Base-by-base conservation (phyloP, 352 stramenopile genomes). In the Saprolegnia diclina region DNA sequence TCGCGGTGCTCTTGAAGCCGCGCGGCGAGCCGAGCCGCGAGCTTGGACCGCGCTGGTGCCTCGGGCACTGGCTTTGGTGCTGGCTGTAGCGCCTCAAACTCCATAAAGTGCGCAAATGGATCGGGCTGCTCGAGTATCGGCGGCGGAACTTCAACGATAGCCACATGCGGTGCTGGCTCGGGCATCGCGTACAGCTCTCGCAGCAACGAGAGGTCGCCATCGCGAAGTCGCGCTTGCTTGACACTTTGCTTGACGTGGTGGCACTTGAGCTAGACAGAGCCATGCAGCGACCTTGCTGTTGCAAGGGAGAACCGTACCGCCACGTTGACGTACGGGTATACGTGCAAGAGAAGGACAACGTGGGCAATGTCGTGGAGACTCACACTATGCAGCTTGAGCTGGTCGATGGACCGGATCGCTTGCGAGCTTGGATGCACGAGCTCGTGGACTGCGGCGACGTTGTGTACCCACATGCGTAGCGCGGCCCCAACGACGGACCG, bases 271-370 rank as follows among this genome's bases (percentile, higher is more conserved):
- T 69, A 61, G 5, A 42, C 11, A 6, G 5, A 24, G 11, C 11
- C 11, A 37, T 14, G 19, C 10, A 57, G 13, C 32, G 46, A 32
- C 42, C n/a, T n/a, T n/a, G n/a, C n/a, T n/a, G n/a, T n/a, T n/a
- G n/a, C n/a, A 13, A 21, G 11, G 62, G 4, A 11, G 24, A 54
- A 14, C 5, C 35, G 59, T 61, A 69, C 63, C 37, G 48, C 40
- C 7, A 69, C 21, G 38, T 69, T 69, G 5, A 69, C 46, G 63
- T 61, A 52, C 13, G 63, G 63, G 50, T 63, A 69, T 11, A 69
- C 63, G 19, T 69, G 63, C 16, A 69, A 32, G 10, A 69, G 42
- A 18, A 69, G 53, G 21, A 63, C 48, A 11, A 69, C 19, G 10
- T 52, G 22, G n/a, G 42, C 63, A 21, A 69, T 69, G 53, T 61